phyloP scores from a whole-genome alignment of 176 grass and related monocot species.

The Thalia dealbata region DNA sequence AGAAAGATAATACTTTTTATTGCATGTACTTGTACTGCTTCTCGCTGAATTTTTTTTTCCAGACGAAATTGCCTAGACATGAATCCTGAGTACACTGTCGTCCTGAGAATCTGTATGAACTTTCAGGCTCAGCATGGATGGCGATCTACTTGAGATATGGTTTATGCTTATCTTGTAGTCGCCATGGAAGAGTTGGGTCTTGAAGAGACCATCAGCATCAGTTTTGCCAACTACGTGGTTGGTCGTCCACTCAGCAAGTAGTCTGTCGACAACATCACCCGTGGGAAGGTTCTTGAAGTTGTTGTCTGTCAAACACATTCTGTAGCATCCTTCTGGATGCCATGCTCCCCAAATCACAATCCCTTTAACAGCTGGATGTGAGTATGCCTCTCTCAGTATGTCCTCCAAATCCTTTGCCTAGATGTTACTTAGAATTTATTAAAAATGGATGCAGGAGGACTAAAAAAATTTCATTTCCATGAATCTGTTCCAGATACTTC shows the following conservation, averaged over 20 bases:
- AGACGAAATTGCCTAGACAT: slow-evolving; percentile 24
- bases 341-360: slow-evolving; percentile 67
- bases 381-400: slow-evolving; percentile 66
- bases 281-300: slow-evolving; percentile 53
- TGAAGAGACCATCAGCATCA: slow-evolving; percentile 40
- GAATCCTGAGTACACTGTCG: slow-evolving; percentile 28
- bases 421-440: background rate
- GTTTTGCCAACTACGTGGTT: slow-evolving; percentile 24
- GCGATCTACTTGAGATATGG: slow-evolving; percentile 38
- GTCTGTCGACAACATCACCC: slow-evolving; percentile 59
- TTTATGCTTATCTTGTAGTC: slow-evolving; percentile 55
- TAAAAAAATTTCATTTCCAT: too few relatives aligned
- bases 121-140: slow-evolving; percentile 40
- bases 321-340: slow-evolving; percentile 46
- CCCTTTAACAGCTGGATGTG: slow-evolving; percentile 75
- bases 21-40: background rate
- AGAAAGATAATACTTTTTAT: too few relatives aligned
- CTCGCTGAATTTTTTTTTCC: too few relatives aligned
- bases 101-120: slow-evolving; percentile 33
- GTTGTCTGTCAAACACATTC: slow-evolving; percentile 81
- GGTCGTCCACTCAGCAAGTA: slow-evolving; percentile 55
- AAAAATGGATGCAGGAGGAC: background rate
- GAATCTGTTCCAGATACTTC: too few relatives aligned
- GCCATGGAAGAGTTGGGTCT: slow-evolving; percentile 53
- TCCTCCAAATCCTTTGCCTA: slow-evolving; percentile 52